Evolutionary conservation across 1,284 basidiomycete species (phyloP).

Genomic region (Rhodotorula sp.): DNA sequence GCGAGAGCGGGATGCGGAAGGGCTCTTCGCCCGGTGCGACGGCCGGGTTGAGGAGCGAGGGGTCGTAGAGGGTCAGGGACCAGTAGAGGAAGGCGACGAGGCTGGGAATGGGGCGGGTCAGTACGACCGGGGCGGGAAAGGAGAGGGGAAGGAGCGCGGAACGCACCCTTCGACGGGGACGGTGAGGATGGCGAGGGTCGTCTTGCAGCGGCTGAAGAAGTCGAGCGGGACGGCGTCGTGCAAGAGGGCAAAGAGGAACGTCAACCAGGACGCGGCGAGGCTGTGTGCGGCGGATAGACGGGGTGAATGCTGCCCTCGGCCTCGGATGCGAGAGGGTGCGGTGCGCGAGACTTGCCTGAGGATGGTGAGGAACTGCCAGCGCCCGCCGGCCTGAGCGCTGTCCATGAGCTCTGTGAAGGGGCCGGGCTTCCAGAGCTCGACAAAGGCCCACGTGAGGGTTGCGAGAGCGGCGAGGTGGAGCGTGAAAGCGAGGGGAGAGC

Average conservation of each 20-base stretch:
- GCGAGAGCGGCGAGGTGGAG: constrained; percentile 49
- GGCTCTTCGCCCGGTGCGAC: constrained; percentile 34
- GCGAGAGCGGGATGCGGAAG: constrained; percentile 17
- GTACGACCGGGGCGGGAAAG: too few species aligned
- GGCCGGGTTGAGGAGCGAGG: constrained; percentile 35
- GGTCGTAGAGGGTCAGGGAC: constrained; percentile 34
- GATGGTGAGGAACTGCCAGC: constrained; percentile 48
- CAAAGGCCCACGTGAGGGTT: constrained; percentile 24
- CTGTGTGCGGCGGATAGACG: background rate
- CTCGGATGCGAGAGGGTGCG: constrained; percentile 46
- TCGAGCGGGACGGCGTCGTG: constrained; percentile 35
- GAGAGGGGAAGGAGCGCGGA: too few species aligned
- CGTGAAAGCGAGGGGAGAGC: constrained; percentile 48
- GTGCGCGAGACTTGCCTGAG: constrained; percentile 51
- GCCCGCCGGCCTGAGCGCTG: constrained; percentile 1
- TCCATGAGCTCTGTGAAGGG: constrained; percentile 16
- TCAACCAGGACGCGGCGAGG: constrained; percentile 25
- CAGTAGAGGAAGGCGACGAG: constrained; percentile 42
- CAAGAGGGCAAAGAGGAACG: constrained; percentile 33
- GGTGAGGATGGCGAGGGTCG: constrained; percentile 27
- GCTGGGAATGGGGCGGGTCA: too few species aligned
- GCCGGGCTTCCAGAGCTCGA: constrained; percentile 13
- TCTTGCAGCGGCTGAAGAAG: constrained; percentile 33
- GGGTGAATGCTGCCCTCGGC: background rate
- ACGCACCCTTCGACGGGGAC: constrained; percentile 35